Evolutionary conservation across 371 early-diverging fungal genomes (phyloP).

Genomic region (Capillidium rhysosporum): DNA sequence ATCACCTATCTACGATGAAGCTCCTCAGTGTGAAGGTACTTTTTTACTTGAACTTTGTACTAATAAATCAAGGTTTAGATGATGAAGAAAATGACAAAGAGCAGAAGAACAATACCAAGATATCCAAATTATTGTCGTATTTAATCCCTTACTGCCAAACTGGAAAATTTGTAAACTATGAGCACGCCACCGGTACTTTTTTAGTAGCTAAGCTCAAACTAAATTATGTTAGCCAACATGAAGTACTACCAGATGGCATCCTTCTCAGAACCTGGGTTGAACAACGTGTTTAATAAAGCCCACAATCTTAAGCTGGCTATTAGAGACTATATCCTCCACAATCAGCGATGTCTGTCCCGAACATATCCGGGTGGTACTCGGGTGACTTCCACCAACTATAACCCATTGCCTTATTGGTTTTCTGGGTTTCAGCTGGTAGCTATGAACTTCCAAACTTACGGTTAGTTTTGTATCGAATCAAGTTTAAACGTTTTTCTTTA

Average conservation of each 20-base stretch:
- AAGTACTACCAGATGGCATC: slow-evolving; percentile 38
- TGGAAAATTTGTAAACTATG: slow-evolving; percentile 29
- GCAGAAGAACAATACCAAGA: slow-evolving; percentile 17
- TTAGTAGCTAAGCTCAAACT: too few species aligned
- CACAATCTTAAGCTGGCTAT: slow-evolving; percentile 3
- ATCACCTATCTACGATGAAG: neutral
- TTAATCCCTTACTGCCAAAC: slow-evolving; percentile 49
- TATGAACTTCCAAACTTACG: slow-evolving; percentile 55
- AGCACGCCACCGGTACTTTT: neutral
- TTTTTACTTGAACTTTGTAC: neutral
- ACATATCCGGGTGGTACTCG: slow-evolving; percentile 54
- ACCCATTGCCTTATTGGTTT: slow-evolving; percentile 56
- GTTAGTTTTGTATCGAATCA: too few species aligned
- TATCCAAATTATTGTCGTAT: slow-evolving; percentile 34
- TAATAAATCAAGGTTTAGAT: neutral
- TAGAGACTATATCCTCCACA: slow-evolving; percentile 24
- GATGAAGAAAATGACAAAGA: slow-evolving; percentile 9
- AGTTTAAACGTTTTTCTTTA: slow-evolving; percentile 4
- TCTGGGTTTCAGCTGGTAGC: slow-evolving; percentile 66
- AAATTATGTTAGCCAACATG: too few species aligned
- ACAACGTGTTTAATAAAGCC: slow-evolving; percentile 12
- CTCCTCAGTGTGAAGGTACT: neutral
- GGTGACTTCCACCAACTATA: slow-evolving; percentile 49
- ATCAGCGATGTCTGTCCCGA: slow-evolving; percentile 28
- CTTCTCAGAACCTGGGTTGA: slow-evolving; percentile 26